Percentiles rank a stretch among this genome's conserved stretches.
phyloP scores from a whole-genome alignment of 2,329 filamentous ascomycete genomes.

The Epichloe brachyelytri region DNA sequence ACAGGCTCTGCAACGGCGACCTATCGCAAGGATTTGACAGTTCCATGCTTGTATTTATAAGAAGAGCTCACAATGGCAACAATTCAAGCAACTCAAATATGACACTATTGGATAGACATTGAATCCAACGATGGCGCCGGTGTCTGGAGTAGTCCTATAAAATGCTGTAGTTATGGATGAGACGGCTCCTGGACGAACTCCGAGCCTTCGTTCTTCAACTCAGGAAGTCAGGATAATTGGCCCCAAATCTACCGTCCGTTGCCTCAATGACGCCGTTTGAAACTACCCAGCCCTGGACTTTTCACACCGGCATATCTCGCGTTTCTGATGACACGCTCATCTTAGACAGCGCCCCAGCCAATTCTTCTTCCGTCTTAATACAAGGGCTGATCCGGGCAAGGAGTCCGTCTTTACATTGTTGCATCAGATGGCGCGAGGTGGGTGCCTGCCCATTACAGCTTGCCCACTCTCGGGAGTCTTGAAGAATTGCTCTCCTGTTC shows the following conservation, averaged over 20 bases:
- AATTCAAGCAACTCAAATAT: no score
- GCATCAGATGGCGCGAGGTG: slow-evolving; percentile 19
- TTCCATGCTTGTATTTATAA: no score
- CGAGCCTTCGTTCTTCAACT: background rate
- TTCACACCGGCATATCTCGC: slow-evolving; percentile 24
- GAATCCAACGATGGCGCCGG: no score
- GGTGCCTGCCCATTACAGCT: background rate
- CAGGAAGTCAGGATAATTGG: background rate
- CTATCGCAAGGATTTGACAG: no score
- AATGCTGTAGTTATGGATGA: no score
- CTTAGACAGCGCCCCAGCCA: slow-evolving; percentile 26
- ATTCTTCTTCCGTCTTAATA: slow-evolving; percentile 18
- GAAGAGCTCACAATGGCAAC: no score
- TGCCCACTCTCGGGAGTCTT: slow-evolving; percentile 1
- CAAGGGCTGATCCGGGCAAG: slow-evolving; percentile 22
- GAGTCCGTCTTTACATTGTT: slow-evolving; percentile 22
- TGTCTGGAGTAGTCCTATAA: no score
- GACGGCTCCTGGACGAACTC: no score
- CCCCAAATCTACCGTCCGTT: slow-evolving; percentile 4
- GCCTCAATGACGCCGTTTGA: slow-evolving; percentile 22
- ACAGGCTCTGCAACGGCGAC: no score
- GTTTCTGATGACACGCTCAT: slow-evolving; percentile 15
- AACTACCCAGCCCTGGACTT: slow-evolving; percentile 25
- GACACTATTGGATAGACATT: no score
- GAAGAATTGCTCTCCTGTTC: slow-evolving; percentile 24